phyloP scores from a whole-genome alignment of 768 basidiomycete species.

The Rhizopogon vulgaris region DNA sequence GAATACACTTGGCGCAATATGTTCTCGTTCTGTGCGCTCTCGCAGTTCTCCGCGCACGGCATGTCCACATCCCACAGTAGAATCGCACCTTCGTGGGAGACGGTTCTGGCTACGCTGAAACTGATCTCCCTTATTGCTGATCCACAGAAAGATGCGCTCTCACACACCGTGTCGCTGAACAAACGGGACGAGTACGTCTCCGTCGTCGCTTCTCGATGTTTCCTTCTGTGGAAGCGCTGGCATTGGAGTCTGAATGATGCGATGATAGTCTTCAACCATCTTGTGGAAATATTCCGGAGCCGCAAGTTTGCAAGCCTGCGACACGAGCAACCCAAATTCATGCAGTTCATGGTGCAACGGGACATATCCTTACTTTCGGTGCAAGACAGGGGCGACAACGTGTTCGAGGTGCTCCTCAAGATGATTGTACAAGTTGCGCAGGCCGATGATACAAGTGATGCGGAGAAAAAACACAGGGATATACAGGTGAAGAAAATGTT shows the following conservation, averaged over 20 bases:
- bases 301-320: constrained; percentile 71
- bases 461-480: constrained; percentile 28
- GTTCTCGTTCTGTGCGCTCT: constrained; percentile 65
- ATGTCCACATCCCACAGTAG: constrained; percentile 30
- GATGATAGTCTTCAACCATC: constrained; percentile 49
- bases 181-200: constrained; percentile 69
- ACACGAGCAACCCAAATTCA: constrained; percentile 57
- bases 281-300: constrained; percentile 70
- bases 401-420: constrained; percentile 78
- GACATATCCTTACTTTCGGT: constrained; percentile 48
- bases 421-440: constrained; percentile 62
- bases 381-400: constrained; percentile 53
- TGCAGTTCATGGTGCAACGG: constrained; percentile 56
- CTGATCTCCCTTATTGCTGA: constrained; percentile 52
- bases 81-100: constrained; percentile 59
- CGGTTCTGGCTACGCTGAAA: constrained; percentile 52
- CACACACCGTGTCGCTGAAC: constrained; percentile 32
- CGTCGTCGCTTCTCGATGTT: constrained; percentile 64
- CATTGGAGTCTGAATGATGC: constrained; percentile 62
- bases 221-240: constrained; percentile 72
- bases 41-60: constrained; percentile 68
- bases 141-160: constrained; percentile 33
- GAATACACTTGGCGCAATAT: constrained; percentile 71
- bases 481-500: constrained; percentile 60
- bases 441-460: constrained; percentile 21